Base-by-base conservation (phyloP, 1,284 basidiomycete species). In the Abortiporus biennis region DNA sequence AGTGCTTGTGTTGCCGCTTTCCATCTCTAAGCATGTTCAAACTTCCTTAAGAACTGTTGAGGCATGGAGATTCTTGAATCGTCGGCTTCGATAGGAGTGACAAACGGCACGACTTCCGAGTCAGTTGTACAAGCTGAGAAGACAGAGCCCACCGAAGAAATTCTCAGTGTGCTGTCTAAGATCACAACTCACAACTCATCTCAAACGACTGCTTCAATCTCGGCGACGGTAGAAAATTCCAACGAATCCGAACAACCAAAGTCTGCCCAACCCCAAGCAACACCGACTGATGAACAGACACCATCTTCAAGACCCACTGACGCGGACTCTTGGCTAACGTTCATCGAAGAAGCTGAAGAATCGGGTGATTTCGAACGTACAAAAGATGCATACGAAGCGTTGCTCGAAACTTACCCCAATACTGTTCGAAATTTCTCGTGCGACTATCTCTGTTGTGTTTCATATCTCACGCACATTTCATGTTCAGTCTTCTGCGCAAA, bases 321-420 rank as follows among this genome's bases (percentile, higher is more conserved):
- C 53, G 75, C 78, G 19, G 77, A 80, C 40, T 69, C 71, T 8
- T 90, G 86, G 85, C 67, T 80, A 55, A 74, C 70, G 49, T 65
- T 89, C 5, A 67, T 90, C 44, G 72, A 77, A 23, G 61, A 80
- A 36, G 85, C 83, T 29, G 80, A 85, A 61, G 66, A 71, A 31
- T 78, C 76, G 16, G 78, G 76, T 31, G 79, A 88, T 50, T 68
- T 83, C 49, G 75, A 83, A 35, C 78, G 74, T 55, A 77, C 86
- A 46, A 76, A 82, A 48, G 68, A 74, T 42, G 72, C 80, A 2
- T 91, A 86, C 63, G 85, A 90, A 55, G 78, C 75, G 34, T 69
- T 91, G 51, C 69, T 92, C 45, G 72, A 78, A 48, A 74, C 78
- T 41, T 92, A 85, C 57, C 88, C 88, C 12, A 87, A 89, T 62